A percentile compares a stretch with the other conserved stretches of the same genome.
These are phyloP conservation scores for barley (Hordeum vulgare) DNA, from an alignment of 176 grass and related monocot genomes.

Conservation along the genomic window DNA sequence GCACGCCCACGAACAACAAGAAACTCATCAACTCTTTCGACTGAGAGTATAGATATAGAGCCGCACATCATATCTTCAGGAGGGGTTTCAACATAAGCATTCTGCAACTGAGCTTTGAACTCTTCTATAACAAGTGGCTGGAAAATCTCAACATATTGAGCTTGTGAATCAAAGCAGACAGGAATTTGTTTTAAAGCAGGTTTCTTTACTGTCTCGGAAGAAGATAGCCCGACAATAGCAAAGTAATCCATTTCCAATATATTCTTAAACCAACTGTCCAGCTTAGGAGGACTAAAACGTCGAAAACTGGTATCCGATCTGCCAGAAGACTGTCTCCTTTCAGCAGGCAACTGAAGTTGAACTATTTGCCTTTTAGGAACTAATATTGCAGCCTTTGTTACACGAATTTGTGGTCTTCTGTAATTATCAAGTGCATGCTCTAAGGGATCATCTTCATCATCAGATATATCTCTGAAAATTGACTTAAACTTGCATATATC, in stretches of 20 bases:
- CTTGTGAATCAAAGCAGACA: constrained; percentile 71
- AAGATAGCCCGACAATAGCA: constrained; percentile 53
- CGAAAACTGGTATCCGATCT: constrained; percentile 32
- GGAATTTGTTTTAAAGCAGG: constrained; percentile 68
- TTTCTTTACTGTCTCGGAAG: constrained; percentile 38
- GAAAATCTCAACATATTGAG: constrained; percentile 90
- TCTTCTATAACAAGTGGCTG: constrained; percentile 92
- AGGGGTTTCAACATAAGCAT: constrained; percentile 62
- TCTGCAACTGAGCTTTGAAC: constrained; percentile 90
- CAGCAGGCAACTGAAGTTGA: constrained; percentile 59
- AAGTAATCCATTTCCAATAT: constrained; percentile 96
- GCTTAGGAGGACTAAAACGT: constrained; percentile 62
- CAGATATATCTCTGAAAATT: constrained; percentile 54
- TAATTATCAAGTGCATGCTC: constrained; percentile 60
- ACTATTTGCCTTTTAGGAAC: constrained; percentile 72
- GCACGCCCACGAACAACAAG: constrained; percentile 68
- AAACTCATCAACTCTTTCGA: constrained; percentile 98
- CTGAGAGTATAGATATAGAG: constrained; percentile 65
- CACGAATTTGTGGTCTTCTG: constrained; percentile 31
- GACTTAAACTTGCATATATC: constrained; percentile 43
- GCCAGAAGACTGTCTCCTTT: constrained; percentile 41
- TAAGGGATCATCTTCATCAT: constrained; percentile 74
- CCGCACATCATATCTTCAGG: constrained; percentile 67
- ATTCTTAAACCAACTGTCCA: constrained; percentile 73
- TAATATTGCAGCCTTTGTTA: constrained; percentile 41